These are phyloP conservation scores for Ophiostoma perfectum DNA, from an alignment of 2,329 filamentous ascomycete species.

Conservation along the genomic window DNA sequence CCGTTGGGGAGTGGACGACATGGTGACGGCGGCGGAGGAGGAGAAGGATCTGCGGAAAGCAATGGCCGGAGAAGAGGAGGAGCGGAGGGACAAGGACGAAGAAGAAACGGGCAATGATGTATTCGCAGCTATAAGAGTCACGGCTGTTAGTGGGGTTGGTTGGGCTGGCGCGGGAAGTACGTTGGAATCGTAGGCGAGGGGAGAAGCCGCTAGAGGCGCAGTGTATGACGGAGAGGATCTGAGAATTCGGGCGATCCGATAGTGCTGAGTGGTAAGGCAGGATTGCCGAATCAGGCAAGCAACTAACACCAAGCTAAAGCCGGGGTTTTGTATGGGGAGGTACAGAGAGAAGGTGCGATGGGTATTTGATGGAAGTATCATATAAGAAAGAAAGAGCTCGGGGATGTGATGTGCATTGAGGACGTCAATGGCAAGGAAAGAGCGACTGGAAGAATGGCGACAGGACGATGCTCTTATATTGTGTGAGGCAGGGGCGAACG, in stretches of 20 bases:
- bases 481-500: neutral
- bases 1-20: slow-evolving; percentile 37
- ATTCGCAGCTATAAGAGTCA: slow-evolving; percentile 15
- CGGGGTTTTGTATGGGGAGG: slow-evolving; percentile 3
- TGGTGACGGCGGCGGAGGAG: slow-evolving; percentile 25
- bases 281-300: slow-evolving; percentile 19
- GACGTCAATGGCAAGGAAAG: neutral
- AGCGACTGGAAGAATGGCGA: neutral
- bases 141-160: slow-evolving; percentile 18
- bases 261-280: neutral
- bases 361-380: slow-evolving; percentile 1
- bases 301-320: slow-evolving; percentile 18
- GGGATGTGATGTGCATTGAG: too few species aligned
- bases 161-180: neutral
- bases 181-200: neutral
- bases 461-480: neutral
- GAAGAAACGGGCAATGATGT: neutral
- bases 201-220: slow-evolving; percentile 11
- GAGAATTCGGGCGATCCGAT: neutral
- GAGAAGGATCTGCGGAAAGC: slow-evolving; percentile 17
- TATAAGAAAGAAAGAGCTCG: too few species aligned
- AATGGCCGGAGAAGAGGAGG: neutral
- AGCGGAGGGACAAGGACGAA: neutral
- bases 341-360: slow-evolving; percentile 6
- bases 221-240: slow-evolving; percentile 1